Conservation (phyloP, 768 basidiomycete genomes). For the Russula compacta region DNA sequence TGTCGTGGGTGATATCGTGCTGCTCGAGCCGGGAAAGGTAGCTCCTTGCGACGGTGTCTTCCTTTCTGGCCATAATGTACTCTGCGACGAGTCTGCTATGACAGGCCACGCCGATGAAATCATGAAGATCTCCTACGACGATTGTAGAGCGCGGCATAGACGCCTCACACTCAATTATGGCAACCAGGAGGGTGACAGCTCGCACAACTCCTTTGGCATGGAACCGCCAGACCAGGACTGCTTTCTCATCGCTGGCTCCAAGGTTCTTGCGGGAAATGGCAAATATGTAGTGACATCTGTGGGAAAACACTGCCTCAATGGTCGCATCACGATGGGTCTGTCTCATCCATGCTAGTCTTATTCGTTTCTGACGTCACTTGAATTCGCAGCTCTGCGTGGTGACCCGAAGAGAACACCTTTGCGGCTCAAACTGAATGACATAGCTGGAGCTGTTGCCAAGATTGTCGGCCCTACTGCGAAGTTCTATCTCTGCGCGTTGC, state of each 20-base stretch:
- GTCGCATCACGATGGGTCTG: constrained; percentile 95
- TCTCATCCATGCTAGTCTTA: constrained; percentile 14
- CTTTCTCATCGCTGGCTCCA: constrained; percentile 85
- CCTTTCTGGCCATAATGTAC: constrained; percentile 84
- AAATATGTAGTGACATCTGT: constrained; percentile 88
- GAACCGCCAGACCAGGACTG: constrained; percentile 43
- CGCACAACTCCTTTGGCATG: no score
- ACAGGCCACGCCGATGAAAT: constrained; percentile 97
- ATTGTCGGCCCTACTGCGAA: constrained; percentile 76
- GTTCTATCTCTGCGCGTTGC: constrained; percentile 68
- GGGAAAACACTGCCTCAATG: constrained; percentile 89
- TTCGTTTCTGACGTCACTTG: not conserved
- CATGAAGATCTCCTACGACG: constrained; percentile 72
- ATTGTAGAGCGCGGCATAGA: constrained; percentile 42
- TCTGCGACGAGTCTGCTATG: constrained; percentile 92
- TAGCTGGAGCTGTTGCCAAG: constrained; percentile 94
- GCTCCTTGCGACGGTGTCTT: constrained; percentile 95
- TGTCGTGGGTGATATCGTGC: constrained; percentile 87
- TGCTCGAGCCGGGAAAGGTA: constrained; percentile 92
- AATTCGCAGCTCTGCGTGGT: constrained; percentile 61
- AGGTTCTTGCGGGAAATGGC: constrained; percentile 92
- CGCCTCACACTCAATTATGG: constrained; percentile 1
- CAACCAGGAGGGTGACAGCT: not conserved
- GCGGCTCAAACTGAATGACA: constrained; percentile 82
- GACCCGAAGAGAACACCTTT: constrained; percentile 87